Conservation (phyloP, 257 asterid species). For the Oldenlandia corymbosa region DNA sequence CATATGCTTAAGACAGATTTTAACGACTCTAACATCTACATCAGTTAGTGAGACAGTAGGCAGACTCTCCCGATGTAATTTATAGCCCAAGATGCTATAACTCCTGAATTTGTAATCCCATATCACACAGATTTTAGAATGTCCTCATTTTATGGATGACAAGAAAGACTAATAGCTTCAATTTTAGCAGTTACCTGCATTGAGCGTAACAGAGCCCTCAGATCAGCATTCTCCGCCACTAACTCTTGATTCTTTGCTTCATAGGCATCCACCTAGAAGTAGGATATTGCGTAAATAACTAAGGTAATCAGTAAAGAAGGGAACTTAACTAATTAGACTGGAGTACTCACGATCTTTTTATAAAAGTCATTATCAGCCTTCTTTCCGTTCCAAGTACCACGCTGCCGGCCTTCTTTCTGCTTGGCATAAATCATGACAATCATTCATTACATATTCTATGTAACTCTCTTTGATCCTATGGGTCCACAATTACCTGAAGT, state of each 20-base stretch:
- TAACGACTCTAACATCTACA: not conserved
- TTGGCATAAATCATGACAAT: constrained; percentile 16
- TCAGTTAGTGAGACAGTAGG: not conserved
- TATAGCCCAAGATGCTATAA: not conserved
- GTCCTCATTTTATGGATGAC: not conserved
- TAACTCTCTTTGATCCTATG: not conserved
- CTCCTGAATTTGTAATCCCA: not conserved
- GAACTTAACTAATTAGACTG: constrained; percentile 9
- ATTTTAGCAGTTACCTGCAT: constrained; percentile 61
- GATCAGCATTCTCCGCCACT: constrained; percentile 83
- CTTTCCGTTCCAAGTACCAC: constrained; percentile 96
- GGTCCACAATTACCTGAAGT: constrained; percentile 54
- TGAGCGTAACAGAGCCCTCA: constrained; percentile 87
- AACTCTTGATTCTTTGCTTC: constrained; percentile 96
- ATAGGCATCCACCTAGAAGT: constrained; percentile 81
- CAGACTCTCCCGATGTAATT: not conserved
- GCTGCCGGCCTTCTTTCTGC: constrained; percentile 98
- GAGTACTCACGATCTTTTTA: constrained; percentile 72
- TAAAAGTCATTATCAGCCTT: constrained; percentile 88
- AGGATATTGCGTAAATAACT: constrained; percentile 15
- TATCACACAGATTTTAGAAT: not conserved
- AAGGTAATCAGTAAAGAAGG: not conserved
- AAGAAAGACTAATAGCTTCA: not conserved
- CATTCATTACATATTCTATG: constrained; percentile 10
- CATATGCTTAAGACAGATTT: not conserved